Base-by-base conservation (phyloP, 345 rosid species). In the Salix caprea region DNA sequence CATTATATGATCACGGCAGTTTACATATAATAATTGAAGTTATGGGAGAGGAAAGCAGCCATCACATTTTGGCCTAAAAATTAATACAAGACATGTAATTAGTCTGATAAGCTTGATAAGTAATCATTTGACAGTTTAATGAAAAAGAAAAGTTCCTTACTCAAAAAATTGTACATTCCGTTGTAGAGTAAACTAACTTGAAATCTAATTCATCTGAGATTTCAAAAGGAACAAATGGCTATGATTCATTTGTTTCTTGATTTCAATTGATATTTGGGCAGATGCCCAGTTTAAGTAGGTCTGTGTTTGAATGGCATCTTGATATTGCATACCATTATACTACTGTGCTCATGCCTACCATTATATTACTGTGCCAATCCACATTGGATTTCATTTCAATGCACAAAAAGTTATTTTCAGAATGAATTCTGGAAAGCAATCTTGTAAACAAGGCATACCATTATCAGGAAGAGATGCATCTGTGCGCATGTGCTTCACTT, bases 401-500 rank as follows among this genome's bases (percentile, higher is more conserved):
- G 50, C 50, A 12, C 50, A 46, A 46, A 46, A 46, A 12, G 50
- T 46, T 46, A 46, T 46, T 46, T 46, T 46, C 50, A 46, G 50
- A 46, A 46, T 46, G 50, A 46, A 13, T 14, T 40, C 13, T 46
- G 18, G 50, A 46, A 46, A 46, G 18, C 50, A 46, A 46, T 46
- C 28, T 60, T 12, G 42, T 14, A 32, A 70, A 39, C 34, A 76
- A 71, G 64, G 46, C 77, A 23, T 80, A 88, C 89, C 86, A 67
- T 80, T 68, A 66, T 84, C 82, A 44, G 78, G 74, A 77, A 76
- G 74, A 71, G 86, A 82, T 77, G 80, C 85, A 75, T 80, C 81
- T 60, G 80, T 48, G 69, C 82, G 83, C 81, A 84, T 77, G 62
- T 84, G 83, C 86, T 88, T 89, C 72, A 86, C 37, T 73, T 74